Conservation (phyloP, 2,329 filamentous ascomycete species). For the Alternaria rosae region DNA sequence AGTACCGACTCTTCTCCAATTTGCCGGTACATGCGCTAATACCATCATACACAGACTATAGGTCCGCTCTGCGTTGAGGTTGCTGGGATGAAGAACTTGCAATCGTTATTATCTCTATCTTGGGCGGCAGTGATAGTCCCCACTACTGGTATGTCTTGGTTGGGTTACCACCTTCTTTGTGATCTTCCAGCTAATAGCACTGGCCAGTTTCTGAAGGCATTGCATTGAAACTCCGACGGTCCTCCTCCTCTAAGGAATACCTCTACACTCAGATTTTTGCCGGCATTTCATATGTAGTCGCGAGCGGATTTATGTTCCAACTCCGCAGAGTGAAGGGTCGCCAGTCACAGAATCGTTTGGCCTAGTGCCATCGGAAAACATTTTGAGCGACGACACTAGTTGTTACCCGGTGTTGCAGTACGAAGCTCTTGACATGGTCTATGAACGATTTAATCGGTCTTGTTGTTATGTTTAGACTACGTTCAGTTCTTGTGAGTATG, state of each 20-base stretch:
- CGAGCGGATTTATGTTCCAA: slow-evolving; percentile 39
- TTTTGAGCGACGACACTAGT: background rate
- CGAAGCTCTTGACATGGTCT: background rate
- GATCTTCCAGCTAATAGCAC: background rate
- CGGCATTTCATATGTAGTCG: slow-evolving; percentile 45
- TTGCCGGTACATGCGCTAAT: background rate
- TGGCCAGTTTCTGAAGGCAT: slow-evolving; percentile 47
- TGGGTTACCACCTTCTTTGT: slow-evolving; percentile 29
- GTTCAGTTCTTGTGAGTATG: background rate
- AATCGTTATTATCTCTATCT: slow-evolving; percentile 50
- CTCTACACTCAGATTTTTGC: slow-evolving; percentile 51
- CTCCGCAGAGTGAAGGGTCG: slow-evolving; percentile 17
- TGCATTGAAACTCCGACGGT: slow-evolving; percentile 49
- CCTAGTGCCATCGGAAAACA: background rate
- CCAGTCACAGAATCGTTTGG: background rate
- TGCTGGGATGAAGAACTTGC: slow-evolving; percentile 51
- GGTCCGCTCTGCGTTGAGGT: slow-evolving; percentile 53
- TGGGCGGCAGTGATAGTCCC: slow-evolving; percentile 51
- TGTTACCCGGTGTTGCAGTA: background rate
- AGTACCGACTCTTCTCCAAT: background rate
- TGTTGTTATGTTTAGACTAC: background rate
- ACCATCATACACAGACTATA: slow-evolving; percentile 40
- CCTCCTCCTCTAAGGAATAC: slow-evolving; percentile 34
- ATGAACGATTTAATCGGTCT: background rate
- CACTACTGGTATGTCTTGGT: slow-evolving; percentile 22